Evolutionary conservation across 2,329 filamentous ascomycete species (phyloP).

Genomic region (Aspergillus japonicus): DNA sequence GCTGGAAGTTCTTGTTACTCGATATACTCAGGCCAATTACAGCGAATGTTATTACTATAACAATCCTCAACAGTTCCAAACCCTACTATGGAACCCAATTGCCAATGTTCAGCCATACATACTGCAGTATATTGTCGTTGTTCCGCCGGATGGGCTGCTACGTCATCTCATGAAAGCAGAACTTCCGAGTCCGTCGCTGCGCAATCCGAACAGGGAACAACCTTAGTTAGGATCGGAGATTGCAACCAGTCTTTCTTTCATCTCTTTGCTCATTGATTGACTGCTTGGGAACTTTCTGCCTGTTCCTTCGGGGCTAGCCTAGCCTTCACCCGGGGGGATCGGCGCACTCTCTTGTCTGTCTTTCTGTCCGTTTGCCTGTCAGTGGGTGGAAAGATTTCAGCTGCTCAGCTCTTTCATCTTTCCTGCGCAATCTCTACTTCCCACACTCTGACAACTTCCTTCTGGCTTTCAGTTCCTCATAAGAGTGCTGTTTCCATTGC

Average conservation of each 20-base stretch:
- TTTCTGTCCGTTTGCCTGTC: too few relatives aligned
- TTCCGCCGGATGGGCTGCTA: not conserved
- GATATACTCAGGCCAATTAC: too few relatives aligned
- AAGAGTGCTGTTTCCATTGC: not conserved
- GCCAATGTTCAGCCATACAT: too few relatives aligned
- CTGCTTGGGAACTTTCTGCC: not conserved
- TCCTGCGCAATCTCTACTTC: not conserved
- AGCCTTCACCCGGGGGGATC: not conserved
- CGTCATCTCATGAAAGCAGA: not conserved
- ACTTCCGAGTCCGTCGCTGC: not conserved
- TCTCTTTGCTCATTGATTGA: not conserved
- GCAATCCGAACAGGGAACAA: not conserved
- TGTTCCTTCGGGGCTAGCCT: not conserved
- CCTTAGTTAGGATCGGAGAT: not conserved
- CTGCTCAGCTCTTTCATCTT: not conserved
- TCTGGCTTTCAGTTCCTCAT: not conserved
- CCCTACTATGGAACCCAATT: too few relatives aligned
- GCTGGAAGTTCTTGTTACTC: too few relatives aligned
- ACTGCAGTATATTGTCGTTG: not conserved
- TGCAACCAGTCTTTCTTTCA: not conserved
- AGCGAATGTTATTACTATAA: too few relatives aligned
- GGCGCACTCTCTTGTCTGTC: not conserved
- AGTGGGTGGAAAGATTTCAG: not conserved
- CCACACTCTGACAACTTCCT: not conserved
- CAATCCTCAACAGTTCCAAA: too few relatives aligned